These are phyloP conservation scores for Coprinopsis cinerea DNA, from an alignment of 768 basidiomycete species.

Conservation along the genomic window DNA sequence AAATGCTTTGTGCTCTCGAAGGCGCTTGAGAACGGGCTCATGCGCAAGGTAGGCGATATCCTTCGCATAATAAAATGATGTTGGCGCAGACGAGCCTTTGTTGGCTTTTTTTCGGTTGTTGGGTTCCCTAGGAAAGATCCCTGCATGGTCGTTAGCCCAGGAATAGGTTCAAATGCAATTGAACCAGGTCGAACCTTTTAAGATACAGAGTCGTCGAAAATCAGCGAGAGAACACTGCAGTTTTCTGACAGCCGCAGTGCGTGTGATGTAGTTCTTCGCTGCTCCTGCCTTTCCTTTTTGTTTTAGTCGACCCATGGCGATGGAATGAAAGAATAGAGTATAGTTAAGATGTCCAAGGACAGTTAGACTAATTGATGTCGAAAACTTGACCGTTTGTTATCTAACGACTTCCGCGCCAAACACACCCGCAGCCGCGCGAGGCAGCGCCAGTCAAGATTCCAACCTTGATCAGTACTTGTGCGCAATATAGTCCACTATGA, in stretches of 20 bases:
- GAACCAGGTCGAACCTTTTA: conserved; percentile 67
- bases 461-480: conserved; percentile 1
- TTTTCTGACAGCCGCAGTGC: conserved; percentile 89
- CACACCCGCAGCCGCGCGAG: conserved; percentile 10
- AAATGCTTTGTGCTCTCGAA: conserved; percentile 96
- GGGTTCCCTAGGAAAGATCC: conserved; percentile 97
- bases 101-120: conserved; percentile 88
- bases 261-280: conserved; percentile 86
- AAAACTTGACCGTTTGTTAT: conserved; percentile 25
- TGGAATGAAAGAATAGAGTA: conserved; percentile 7
- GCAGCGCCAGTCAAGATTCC: not conserved
- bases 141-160: conserved; percentile 33
- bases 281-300: conserved; percentile 89
- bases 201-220: conserved; percentile 92
- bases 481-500: conserved; percentile 24
- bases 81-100: conserved; percentile 94
- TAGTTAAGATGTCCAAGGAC: conserved; percentile 2
- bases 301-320: conserved; percentile 66
- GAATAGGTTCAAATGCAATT: not conserved
- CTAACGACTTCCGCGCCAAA: conserved; percentile 20
- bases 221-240: conserved; percentile 95
- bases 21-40: conserved; percentile 88
- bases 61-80: conserved; percentile 97
- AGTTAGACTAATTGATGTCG: conserved; percentile 17
- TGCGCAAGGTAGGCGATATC: conserved; percentile 97